Evolutionary conservation across 1,284 basidiomycete genomes (phyloP).

Genomic region (Cutaneotrichosporon spelunceum): DNA sequence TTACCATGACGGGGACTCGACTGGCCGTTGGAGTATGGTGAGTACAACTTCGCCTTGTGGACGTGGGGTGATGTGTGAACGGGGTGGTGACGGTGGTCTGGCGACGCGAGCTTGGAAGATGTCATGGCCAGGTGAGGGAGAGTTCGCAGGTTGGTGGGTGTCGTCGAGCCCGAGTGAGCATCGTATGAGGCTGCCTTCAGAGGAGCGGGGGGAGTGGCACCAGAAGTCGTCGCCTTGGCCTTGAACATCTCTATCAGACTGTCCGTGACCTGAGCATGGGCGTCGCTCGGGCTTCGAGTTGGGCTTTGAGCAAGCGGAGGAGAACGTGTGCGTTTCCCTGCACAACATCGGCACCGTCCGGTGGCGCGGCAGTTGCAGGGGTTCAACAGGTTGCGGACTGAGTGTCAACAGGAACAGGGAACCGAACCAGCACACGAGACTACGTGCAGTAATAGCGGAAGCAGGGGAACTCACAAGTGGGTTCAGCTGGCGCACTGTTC

Average conservation of each 20-base stretch:
- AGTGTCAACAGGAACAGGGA: constrained; percentile 9
- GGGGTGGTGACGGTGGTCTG: constrained; percentile 43
- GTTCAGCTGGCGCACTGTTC: constrained; percentile 32
- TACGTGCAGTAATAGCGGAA: background rate
- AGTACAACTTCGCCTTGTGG: constrained; percentile 52
- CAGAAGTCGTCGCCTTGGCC: constrained; percentile 29
- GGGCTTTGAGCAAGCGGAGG: constrained; percentile 6
- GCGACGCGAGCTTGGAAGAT: constrained; percentile 27
- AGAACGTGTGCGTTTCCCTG: constrained; percentile 37
- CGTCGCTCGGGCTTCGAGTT: constrained; percentile 1
- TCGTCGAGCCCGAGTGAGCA: constrained; percentile 19
- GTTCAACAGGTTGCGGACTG: constrained; percentile 43
- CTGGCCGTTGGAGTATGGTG: constrained; percentile 43
- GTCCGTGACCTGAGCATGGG: constrained; percentile 25
- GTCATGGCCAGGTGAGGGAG: constrained; percentile 19
- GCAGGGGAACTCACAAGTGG: constrained; percentile 30
- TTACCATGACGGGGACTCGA: constrained; percentile 29
- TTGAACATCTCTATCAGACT: constrained; percentile 38
- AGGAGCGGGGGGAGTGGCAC: background rate
- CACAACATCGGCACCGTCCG: constrained; percentile 59
- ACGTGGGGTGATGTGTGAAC: constrained; percentile 46
- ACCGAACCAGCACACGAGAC: background rate
- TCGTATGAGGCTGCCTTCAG: background rate
- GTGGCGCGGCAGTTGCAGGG: constrained; percentile 54
- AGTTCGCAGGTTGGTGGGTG: constrained; percentile 11